Evolutionary conservation across 768 basidiomycete species (phyloP).

Genomic region (Auricularia cornea): DNA sequence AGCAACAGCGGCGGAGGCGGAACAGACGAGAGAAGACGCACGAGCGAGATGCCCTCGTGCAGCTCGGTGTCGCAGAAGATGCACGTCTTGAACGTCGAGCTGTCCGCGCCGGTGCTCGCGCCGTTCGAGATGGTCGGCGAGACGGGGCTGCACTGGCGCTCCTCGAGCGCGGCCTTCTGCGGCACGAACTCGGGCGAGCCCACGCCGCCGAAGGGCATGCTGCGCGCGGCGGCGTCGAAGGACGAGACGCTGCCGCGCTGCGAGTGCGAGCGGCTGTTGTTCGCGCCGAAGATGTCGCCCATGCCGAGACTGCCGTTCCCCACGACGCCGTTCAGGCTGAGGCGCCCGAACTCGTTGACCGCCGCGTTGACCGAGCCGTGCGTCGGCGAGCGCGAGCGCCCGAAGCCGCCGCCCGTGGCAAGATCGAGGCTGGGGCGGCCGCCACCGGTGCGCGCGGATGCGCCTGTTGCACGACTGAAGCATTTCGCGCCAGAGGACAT

Average conservation of each 20-base stretch:
- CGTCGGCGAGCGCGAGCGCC: too few relatives aligned
- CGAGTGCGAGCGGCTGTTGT: not conserved
- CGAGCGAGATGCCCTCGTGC: not conserved
- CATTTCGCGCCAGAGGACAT: not conserved
- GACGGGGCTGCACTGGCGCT: not conserved
- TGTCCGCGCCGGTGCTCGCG: not conserved
- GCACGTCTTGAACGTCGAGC: constrained; percentile 1
- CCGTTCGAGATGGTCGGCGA: not conserved
- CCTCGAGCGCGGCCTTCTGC: too few relatives aligned
- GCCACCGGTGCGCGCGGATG: too few relatives aligned
- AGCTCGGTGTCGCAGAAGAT: constrained; percentile 2
- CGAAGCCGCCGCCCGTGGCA: too few relatives aligned
- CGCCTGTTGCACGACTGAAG: not conserved
- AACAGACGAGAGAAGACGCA: not conserved
- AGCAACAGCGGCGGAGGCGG: not conserved
- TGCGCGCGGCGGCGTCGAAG: not conserved
- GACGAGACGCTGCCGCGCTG: not conserved
- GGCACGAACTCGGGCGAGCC: too few relatives aligned
- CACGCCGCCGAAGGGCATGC: too few relatives aligned
- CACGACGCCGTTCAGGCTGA: not conserved
- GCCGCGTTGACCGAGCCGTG: too few relatives aligned
- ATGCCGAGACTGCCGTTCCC: not conserved
- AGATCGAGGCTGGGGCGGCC: not conserved
- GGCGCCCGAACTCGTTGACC: not conserved
- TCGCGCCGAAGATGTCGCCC: not conserved